phyloP scores from a whole-genome alignment of 257 asterid species.

The Petrea volubilis region DNA sequence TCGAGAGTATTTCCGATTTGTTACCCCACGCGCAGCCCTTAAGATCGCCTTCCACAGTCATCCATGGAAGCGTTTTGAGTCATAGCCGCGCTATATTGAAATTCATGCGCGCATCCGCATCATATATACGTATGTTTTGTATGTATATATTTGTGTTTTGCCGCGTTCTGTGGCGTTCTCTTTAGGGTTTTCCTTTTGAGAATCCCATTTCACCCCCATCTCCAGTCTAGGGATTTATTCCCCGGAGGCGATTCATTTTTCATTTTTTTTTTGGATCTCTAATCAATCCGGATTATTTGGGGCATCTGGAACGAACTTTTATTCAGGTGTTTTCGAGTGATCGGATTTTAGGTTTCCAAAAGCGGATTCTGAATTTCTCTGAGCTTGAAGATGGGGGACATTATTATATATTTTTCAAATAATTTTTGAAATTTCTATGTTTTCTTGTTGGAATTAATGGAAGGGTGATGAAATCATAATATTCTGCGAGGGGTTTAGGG shows the following conservation, averaged over 20 bases:
- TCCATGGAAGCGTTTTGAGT: conserved; percentile 90
- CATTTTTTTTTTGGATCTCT: conserved; percentile 13
- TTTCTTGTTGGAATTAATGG: background rate
- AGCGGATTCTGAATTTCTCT: conserved; percentile 8
- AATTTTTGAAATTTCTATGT: background rate
- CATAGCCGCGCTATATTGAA: conserved; percentile 72
- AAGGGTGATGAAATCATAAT: conserved; percentile 30
- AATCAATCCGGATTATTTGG: background rate
- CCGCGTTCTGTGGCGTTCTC: conserved; percentile 35
- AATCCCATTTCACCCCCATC: conserved; percentile 25
- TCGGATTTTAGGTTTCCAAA: conserved; percentile 4
- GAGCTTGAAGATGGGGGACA: conserved; percentile 28
- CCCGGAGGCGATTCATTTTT: conserved; percentile 4
- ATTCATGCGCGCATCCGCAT: background rate
- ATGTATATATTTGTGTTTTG: background rate
- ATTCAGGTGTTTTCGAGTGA: background rate
- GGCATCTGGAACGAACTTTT: background rate
- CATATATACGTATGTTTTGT: conserved; percentile 6
- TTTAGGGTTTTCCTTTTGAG: conserved; percentile 44
- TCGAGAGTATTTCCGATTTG: background rate
- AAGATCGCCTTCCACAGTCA: conserved; percentile 86
- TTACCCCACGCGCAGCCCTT: conserved; percentile 67
- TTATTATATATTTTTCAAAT: background rate
- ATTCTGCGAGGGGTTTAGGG: conserved; percentile 17
- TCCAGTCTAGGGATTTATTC: background rate